Evolutionary conservation across 2,329 filamentous ascomycete genomes (phyloP), one percentile per base, ranked within the genome.

Genomic region (Colletotrichum sp.): DNA sequence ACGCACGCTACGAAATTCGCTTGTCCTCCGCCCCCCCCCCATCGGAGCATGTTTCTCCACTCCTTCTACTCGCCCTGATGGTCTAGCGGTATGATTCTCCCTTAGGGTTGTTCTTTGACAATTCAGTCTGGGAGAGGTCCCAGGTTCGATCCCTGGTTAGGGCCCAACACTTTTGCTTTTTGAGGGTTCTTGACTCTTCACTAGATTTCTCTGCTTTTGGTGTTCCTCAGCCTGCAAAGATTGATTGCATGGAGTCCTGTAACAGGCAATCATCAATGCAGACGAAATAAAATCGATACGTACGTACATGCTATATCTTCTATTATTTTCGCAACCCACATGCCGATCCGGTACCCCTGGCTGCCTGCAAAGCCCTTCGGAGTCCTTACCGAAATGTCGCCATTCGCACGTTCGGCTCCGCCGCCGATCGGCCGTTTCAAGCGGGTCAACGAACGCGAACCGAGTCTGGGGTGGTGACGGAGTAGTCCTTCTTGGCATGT

Each of bases 141-240:
- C 71, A 74, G 71, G 71, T 74, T 74, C 71, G 66, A 73, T 58
- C 48, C 66, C 71, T 73, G 66, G 71, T 70, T 60, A 73, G 71
- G 71, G 66, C 71, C 71, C n/a, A 24, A 8, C 0, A 9, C 15
- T 43, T 70, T 69, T 65, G 55, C 55, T 21, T 30, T 28, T 28
- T 62, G 30, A 36, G 12, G 10, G 6, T 4, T 34, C 1, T 15
- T 30, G 15, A 24, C 18, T n/a, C 26, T 28, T 28, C 21, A 24
- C 16, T 58, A 9, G 16, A 8, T 18, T 38, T 38, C 16, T 38
- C 16, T 38, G 36, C 36, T 43, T 43, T 10, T 16, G 16, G 8
- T 43, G 8, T 10, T 43, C 38, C 5, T 43, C 38, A 3, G 16
- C 16, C 18, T 9, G 1, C 16, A 18, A 43, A 13, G 32, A 34